phyloP scores from a whole-genome alignment of 1,284 basidiomycete genomes.

The Tilletia setariae region DNA sequence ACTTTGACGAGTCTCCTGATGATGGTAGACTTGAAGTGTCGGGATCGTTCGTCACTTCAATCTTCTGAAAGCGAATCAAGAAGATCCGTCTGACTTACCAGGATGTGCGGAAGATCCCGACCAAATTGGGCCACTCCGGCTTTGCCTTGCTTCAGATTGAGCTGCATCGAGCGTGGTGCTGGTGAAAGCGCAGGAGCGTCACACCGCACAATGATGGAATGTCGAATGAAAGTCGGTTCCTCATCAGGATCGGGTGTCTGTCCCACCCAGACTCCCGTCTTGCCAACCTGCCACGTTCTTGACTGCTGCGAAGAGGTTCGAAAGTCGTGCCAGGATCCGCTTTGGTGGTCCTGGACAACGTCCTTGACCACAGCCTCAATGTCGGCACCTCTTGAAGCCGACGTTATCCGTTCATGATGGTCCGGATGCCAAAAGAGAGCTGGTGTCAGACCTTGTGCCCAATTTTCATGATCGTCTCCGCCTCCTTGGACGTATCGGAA shows the following conservation, averaged over 20 bases:
- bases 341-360: slow-evolving; percentile 54
- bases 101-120: background rate
- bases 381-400: slow-evolving; percentile 54
- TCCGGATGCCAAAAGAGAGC: slow-evolving; percentile 65
- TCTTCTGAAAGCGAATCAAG: background rate
- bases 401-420: background rate
- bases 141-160: slow-evolving; percentile 25
- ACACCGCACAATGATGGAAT: background rate
- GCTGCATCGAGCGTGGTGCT: slow-evolving; percentile 21
- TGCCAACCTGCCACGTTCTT: slow-evolving; percentile 11
- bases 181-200: background rate
- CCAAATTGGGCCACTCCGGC: slow-evolving; percentile 13
- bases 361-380: slow-evolving; percentile 60
- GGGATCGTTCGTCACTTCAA: background rate
- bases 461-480: slow-evolving; percentile 82
- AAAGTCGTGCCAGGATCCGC: background rate
- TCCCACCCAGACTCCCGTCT: slow-evolving; percentile 14
- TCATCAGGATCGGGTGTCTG: background rate
- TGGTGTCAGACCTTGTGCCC: slow-evolving; percentile 75
- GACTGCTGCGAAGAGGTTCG: background rate
- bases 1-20: background rate
- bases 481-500: slow-evolving; percentile 82
- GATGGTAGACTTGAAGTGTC: background rate
- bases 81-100: background rate
- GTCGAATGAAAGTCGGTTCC: background rate